Base-by-base conservation (phyloP, 441 rosid species). In the Croton setiger region DNA sequence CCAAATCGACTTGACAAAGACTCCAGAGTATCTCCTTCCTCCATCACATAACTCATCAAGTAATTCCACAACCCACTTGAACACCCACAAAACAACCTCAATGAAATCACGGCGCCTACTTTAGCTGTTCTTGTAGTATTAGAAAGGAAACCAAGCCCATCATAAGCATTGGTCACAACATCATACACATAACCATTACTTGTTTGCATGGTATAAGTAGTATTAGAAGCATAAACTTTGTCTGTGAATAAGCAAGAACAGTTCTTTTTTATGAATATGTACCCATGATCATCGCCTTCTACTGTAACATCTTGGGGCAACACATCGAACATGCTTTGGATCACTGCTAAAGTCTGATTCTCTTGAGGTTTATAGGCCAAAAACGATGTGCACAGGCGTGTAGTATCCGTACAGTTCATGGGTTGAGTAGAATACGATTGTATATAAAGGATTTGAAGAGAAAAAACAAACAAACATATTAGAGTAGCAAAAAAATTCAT, bases 31-130 rank as follows among this genome's bases (percentile, higher is more conserved):
- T 94, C 99, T 59, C 89, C 96, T 63, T 83, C 92, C 74, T 45
- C 81, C 67, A 91, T 67, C 73, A 94, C 90, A 74, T 94, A 94
- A 73, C 98, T 94, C 99, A 92, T 80, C 77, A 94, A 85, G 71
- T 94, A 94, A 81, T 92, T 94, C 99, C 98, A 94, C 74, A 90
- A 67, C 75, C 96, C 94, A 81, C 91, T 92, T 7, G 99, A 94
- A 72, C 99, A 94, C 27, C 98, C 97, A 78, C 99, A 94, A 37
- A 88, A 87, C 81, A 94, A 75, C 85, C 96, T 80, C 85, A 90
- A 73, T 0, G 92, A 88, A 64, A 94, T 92, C n/a, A 94, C 97
- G 1, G 87, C 81, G 20, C 88, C 97, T 20, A 76, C 69, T 62
- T 84, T 79, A 4, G 89, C 90, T 70, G 15, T 64, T 78, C 97